Percentiles rank a stretch among this genome's conserved stretches.
Evolutionary conservation across 2,329 filamentous ascomycete genomes (phyloP).

Genomic region (Ustulina deusta): DNA sequence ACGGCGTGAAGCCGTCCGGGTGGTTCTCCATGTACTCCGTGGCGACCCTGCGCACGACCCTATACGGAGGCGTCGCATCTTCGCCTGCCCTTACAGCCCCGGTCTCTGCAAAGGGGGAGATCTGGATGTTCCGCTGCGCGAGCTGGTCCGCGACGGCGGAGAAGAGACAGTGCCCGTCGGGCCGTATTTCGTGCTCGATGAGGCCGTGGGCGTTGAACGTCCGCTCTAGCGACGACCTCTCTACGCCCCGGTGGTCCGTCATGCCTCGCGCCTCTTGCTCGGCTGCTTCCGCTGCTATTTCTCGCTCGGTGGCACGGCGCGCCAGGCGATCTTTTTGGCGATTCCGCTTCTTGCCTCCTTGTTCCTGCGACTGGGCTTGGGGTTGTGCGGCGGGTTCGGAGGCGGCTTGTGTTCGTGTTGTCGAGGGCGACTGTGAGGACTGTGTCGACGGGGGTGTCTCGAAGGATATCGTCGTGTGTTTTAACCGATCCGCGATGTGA

Average conservation of each 20-base stretch:
- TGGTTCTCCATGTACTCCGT: slow-evolving; percentile 82
- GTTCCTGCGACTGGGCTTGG: slow-evolving; percentile 35
- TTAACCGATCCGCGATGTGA: slow-evolving; percentile 40
- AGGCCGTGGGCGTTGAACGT: slow-evolving; percentile 74
- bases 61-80: slow-evolving; percentile 65
- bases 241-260: slow-evolving; percentile 77
- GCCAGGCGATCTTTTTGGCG: slow-evolving; percentile 92
- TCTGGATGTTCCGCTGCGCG: slow-evolving; percentile 60
- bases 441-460: slow-evolving; percentile 1
- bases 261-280: slow-evolving; percentile 79
- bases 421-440: slow-evolving; percentile 39
- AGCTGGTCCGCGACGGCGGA: slow-evolving; percentile 91
- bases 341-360: slow-evolving; percentile 77
- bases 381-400: slow-evolving; percentile 15
- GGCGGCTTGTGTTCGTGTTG: slow-evolving; percentile 30
- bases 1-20: slow-evolving; percentile 84
- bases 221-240: slow-evolving; percentile 76
- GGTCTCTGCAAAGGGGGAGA: slow-evolving; percentile 49
- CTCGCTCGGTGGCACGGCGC: slow-evolving; percentile 85
- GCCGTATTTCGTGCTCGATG: slow-evolving; percentile 80
- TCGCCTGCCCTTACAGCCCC: slow-evolving; percentile 16
- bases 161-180: slow-evolving; percentile 96
- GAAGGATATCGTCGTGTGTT: slow-evolving; percentile 35
- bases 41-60: slow-evolving; percentile 74
- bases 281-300: slow-evolving; percentile 75